A percentile compares a stretch with the other conserved stretches of the same genome.
Evolutionary conservation across 1,284 basidiomycete species (phyloP).

Genomic region (Irpex sp.): DNA sequence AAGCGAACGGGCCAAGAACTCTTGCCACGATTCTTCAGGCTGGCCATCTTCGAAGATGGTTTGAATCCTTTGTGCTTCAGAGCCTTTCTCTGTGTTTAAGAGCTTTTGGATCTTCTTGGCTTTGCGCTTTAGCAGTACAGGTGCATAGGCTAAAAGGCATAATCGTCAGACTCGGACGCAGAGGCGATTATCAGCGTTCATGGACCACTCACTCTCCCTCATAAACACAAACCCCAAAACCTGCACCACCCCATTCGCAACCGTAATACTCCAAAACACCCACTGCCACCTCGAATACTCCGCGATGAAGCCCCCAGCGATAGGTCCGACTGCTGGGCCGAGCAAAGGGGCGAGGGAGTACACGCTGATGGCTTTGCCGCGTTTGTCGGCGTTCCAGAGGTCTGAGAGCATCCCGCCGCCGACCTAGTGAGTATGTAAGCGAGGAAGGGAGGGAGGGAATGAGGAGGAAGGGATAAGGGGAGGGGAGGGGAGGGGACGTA

Average conservation of each 20-base stretch:
- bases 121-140: constrained; percentile 55
- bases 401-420: constrained; percentile 70
- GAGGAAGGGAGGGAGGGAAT: too few species aligned
- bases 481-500: constrained; percentile 20
- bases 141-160: constrained; percentile 46
- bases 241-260: constrained; percentile 45
- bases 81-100: constrained; percentile 39
- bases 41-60: constrained; percentile 31
- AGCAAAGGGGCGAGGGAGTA: constrained; percentile 63
- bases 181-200: neutral
- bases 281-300: constrained; percentile 58
- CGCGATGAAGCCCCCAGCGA: constrained; percentile 61
- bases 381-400: constrained; percentile 62
- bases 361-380: constrained; percentile 61
- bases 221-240: constrained; percentile 51
- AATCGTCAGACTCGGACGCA: neutral
- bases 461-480: neutral
- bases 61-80: constrained; percentile 27
- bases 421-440: constrained; percentile 33
- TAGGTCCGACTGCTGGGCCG: constrained; percentile 61
- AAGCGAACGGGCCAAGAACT: constrained; percentile 35
- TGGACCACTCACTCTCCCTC: constrained; percentile 48
- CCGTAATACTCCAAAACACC: constrained; percentile 64
- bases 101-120: constrained; percentile 45
- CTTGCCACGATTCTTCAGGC: constrained; percentile 30